Evolutionary conservation across 805 yeast species (phyloP).

Genomic region (Candida ficus): DNA sequence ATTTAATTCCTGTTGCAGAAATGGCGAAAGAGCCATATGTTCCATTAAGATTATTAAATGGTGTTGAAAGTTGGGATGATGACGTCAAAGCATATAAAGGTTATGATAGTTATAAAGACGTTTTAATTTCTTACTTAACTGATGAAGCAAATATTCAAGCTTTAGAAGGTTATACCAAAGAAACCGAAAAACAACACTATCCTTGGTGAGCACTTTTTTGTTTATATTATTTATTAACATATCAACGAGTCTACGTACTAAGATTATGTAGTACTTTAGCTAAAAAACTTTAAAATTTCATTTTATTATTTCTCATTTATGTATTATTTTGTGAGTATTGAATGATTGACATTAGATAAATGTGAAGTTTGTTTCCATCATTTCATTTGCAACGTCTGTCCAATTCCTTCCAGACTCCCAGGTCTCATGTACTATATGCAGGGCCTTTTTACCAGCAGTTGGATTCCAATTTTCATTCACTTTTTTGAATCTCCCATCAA

Average conservation of each 20-base stretch:
- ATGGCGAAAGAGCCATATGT: slow-evolving; percentile 55
- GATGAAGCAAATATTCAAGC: slow-evolving; percentile 34
- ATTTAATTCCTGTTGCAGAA: slow-evolving; percentile 50
- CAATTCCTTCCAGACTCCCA: neutral
- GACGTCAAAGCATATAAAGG: slow-evolving; percentile 63
- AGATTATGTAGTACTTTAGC: too few relatives aligned
- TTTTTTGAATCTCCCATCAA: neutral
- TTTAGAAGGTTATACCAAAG: slow-evolving; percentile 17
- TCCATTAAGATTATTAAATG: slow-evolving; percentile 55
- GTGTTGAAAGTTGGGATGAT: slow-evolving; percentile 52
- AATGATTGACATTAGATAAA: too few relatives aligned
- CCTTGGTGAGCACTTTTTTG: too few relatives aligned
- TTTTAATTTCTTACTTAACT: slow-evolving; percentile 49
- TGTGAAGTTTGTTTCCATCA: neutral
- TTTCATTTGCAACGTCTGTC: neutral
- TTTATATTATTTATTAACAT: too few relatives aligned
- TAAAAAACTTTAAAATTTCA: too few relatives aligned
- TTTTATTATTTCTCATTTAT: too few relatives aligned
- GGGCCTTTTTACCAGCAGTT: neutral
- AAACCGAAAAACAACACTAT: slow-evolving; percentile 15
- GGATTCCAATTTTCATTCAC: neutral
- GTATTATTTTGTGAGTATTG: too few relatives aligned
- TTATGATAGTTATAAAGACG: slow-evolving; percentile 45
- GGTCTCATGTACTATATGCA: neutral
- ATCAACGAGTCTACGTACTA: too few relatives aligned